Base-by-base conservation (phyloP, 495 filamentous ascomycete genomes). In the Cercophora newfieldiana region DNA sequence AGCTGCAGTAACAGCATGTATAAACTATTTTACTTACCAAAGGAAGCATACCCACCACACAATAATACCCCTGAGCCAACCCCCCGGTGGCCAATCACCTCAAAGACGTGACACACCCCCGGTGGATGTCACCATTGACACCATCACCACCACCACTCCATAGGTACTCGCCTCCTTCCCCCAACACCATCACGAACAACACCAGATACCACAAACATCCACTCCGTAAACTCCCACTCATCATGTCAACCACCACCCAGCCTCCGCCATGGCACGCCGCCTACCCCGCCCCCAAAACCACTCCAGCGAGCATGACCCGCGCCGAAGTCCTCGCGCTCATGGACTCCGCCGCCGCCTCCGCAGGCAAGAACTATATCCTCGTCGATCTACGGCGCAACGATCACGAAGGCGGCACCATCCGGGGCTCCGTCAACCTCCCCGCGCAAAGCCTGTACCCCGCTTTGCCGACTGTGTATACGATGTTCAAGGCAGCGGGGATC, bases 381-480 rank as follows among this genome's bases (percentile, higher is more conserved):
- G 58, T 60, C 24, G 58, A 60, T n/a, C 58, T 60, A 21, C 19
- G 58, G 16, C 19, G 58, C 14, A n/a, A 7, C 5, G 58, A 60
- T 22, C 58, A 60, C 16, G 58, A 60, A 31, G 90, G 90, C 28
- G 90, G 90, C 21, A 89, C 88, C 1, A 90, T 92, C 61, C 79
- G 75, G 37, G 82, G 83, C 12, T 89, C 89, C 7, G 77, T 92
- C 72, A 92, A 92, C 71, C 82, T 92, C 4, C 89, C 90, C 0
- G 89, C 88, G 0, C 88, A 92, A 68, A 87, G 80, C 67, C 76
- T 92, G 0, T 86, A 85, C 61, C 81, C 81, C 0, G 84, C 83
- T 3, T 74, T 91, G 0, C 83, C 88, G 0, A 74, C 82, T 0
- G 58, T 91, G 12, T 89, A 90, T 68, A 70, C 69, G 6, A 59